A percentile compares a stretch with the other conserved stretches of the same genome.
These are phyloP conservation scores for Chiua sp. DNA, from an alignment of 1,284 basidiomycete genomes.

Conservation along the genomic window DNA sequence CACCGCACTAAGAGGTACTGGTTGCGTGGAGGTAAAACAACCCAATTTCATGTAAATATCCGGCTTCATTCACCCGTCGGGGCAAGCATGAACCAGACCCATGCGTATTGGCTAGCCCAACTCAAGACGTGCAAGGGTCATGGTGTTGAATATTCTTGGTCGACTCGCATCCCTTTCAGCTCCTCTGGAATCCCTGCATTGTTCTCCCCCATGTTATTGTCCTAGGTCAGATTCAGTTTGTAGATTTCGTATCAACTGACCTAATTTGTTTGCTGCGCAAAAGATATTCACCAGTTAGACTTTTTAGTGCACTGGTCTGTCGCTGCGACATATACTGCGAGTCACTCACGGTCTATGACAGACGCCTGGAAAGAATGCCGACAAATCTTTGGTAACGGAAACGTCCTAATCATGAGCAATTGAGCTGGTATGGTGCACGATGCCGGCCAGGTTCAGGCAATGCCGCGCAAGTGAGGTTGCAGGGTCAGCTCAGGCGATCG, in stretches of 20 bases:
- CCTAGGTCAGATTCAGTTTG: constrained; percentile 58
- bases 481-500: neutral
- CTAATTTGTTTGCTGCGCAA: constrained; percentile 42
- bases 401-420: constrained; percentile 93
- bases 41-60: too few species aligned
- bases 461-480: constrained; percentile 22
- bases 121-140: constrained; percentile 39
- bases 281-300: constrained; percentile 89
- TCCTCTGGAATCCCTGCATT: constrained; percentile 74
- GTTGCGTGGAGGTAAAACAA: constrained; percentile 7
- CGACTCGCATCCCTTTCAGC: constrained; percentile 76
- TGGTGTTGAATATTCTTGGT: constrained; percentile 83
- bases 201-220: constrained; percentile 76
- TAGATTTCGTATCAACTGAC: constrained; percentile 1
- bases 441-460: constrained; percentile 78
- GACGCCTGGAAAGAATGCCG: constrained; percentile 83
- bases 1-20: neutral
- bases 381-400: constrained; percentile 74
- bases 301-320: constrained; percentile 77
- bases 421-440: constrained; percentile 88
- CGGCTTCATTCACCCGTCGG: too few species aligned
- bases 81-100: too few species aligned
- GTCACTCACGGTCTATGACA: constrained; percentile 37
- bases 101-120: too few species aligned
- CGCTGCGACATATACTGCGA: neutral